Conservation (phyloP, 768 basidiomycete species). For the Podaxis sp. region DNA sequence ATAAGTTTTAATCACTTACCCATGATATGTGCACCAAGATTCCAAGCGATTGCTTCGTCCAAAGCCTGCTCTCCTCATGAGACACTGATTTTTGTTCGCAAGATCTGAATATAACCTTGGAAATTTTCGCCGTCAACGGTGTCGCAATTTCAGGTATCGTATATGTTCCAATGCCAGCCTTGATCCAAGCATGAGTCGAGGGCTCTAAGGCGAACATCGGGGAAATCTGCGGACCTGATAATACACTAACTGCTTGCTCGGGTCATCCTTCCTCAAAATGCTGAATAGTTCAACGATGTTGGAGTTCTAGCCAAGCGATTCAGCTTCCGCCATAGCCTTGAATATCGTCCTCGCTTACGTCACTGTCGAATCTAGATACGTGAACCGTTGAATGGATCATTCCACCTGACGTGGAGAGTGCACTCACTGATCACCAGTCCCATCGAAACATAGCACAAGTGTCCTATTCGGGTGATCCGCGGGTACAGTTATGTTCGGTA, state of each 20-base stretch:
- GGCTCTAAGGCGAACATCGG: neutral
- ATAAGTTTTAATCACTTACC: constrained; percentile 23
- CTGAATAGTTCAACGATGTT: constrained; percentile 40
- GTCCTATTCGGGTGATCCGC: constrained; percentile 23
- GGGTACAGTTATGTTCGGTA: constrained; percentile 14
- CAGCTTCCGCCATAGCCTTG: neutral
- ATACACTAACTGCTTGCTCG: constrained; percentile 34
- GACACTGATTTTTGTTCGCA: neutral
- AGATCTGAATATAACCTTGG: constrained; percentile 31
- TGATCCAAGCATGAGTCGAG: neutral
- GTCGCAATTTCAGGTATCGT: constrained; percentile 43
- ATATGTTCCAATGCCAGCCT: constrained; percentile 60
- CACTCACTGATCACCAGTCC: constrained; percentile 45
- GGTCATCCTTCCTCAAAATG: constrained; percentile 35
- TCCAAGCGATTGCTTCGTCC: constrained; percentile 48
- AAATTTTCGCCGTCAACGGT: constrained; percentile 41
- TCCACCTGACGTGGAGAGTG: neutral
- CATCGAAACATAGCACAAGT: constrained; percentile 65
- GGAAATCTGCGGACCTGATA: constrained; percentile 28
- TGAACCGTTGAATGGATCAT: neutral
- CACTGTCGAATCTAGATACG: constrained; percentile 20
- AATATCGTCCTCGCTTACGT: constrained; percentile 15
- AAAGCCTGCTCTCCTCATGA: constrained; percentile 26
- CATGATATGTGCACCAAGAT: constrained; percentile 54
- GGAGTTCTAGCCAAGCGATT: constrained; percentile 31